Conservation (phyloP, 345 rosid species). For the Rhodomyrtus tomentosa region DNA sequence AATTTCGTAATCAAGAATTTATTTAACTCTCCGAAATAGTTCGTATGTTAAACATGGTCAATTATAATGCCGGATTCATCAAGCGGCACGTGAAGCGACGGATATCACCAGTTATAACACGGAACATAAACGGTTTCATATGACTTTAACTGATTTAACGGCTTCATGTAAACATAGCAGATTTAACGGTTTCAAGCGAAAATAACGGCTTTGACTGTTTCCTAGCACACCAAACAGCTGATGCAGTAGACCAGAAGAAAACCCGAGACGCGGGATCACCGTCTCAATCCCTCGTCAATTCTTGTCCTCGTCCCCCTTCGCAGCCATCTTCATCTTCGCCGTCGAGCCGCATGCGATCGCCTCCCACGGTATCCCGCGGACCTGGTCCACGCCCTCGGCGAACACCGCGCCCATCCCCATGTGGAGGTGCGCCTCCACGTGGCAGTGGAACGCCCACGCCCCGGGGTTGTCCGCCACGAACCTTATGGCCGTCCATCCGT, state of each 20-base stretch:
- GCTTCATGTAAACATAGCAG: neutral
- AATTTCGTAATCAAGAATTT: neutral
- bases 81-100: neutral
- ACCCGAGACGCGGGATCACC: neutral
- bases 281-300: neutral
- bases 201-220: neutral
- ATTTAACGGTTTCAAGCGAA: neutral
- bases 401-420: slow-evolving; percentile 93
- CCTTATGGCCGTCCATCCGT: slow-evolving; percentile 89
- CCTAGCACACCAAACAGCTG: neutral
- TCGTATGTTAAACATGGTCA: neutral
- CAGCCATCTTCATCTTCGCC: slow-evolving; percentile 8
- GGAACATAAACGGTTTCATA: neutral
- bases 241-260: neutral
- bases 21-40: neutral
- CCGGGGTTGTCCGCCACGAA: slow-evolving; percentile 78
- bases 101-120: neutral
- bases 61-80: neutral
- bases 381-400: slow-evolving; percentile 38
- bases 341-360: slow-evolving; percentile 53
- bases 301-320: neutral
- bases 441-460: slow-evolving; percentile 90
- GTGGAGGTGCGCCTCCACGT: slow-evolving; percentile 79
- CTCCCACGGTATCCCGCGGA: slow-evolving; percentile 31
- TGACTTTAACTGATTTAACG: neutral